Conservation (phyloP, 2,329 filamentous ascomycete genomes). For the Ploettnerulaceae sp. region DNA sequence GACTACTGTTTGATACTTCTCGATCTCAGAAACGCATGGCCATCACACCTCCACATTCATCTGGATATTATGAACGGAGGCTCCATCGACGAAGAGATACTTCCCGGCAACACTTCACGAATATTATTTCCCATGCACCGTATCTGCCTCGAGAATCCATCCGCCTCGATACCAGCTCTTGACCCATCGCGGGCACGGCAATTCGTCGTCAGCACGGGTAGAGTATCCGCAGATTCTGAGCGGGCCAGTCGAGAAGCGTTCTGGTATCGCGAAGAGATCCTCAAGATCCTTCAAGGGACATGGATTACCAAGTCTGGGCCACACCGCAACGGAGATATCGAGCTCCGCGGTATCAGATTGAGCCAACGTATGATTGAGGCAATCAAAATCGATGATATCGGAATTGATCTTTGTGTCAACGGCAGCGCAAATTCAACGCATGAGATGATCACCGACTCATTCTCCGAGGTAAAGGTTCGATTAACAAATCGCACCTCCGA, state of each 20-base stretch:
- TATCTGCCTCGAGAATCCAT: constrained; percentile 70
- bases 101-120: constrained; percentile 66
- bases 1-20: constrained; percentile 75
- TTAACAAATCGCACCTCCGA: constrained; percentile 68
- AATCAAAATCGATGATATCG: constrained; percentile 74
- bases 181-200: constrained; percentile 83
- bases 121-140: constrained; percentile 72
- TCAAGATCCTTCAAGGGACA: constrained; percentile 63
- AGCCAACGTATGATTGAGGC: constrained; percentile 76
- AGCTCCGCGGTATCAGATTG: constrained; percentile 71
- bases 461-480: constrained; percentile 64
- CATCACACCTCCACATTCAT: constrained; percentile 66
- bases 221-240: constrained; percentile 75
- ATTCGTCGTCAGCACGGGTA: constrained; percentile 80
- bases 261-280: constrained; percentile 82
- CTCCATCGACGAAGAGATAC: constrained; percentile 45
- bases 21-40: constrained; percentile 88
- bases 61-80: constrained; percentile 40
- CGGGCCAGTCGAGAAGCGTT: constrained; percentile 75
- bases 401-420: constrained; percentile 55
- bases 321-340: constrained; percentile 60
- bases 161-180: constrained; percentile 72
- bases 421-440: constrained; percentile 23
- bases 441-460: constrained; percentile 49
- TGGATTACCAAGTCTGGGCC: constrained; percentile 59